These are phyloP conservation scores for Isatis tinctoria DNA, from an alignment of 345 rosid genomes.

Conservation along the genomic window DNA sequence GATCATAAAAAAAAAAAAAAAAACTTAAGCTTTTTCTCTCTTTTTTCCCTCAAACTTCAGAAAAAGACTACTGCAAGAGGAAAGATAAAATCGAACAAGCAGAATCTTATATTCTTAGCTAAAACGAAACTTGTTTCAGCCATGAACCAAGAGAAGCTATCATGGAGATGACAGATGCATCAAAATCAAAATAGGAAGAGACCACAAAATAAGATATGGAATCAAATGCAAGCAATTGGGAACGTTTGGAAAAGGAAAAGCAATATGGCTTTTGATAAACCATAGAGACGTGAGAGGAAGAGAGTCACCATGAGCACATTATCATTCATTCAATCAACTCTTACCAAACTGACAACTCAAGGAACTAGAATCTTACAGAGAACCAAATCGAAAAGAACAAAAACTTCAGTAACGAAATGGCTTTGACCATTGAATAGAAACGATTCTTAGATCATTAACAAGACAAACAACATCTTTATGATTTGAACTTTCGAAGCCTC, in stretches of 20 bases:
- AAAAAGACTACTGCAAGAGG: neutral
- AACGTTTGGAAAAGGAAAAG: neutral
- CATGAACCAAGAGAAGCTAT: conserved; percentile 5
- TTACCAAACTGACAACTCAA: neutral
- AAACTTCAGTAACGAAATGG: neutral
- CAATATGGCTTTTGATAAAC: conserved; percentile 25
- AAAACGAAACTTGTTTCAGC: conserved; percentile 13
- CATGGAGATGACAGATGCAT: conserved; percentile 18
- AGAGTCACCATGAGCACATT: conserved; percentile 21
- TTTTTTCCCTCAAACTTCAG: neutral
- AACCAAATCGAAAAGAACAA: neutral
- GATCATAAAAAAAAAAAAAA: neutral
- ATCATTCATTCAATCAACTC: neutral
- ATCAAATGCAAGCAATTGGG: conserved; percentile 26
- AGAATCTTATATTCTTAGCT: conserved; percentile 9
- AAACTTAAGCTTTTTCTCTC: neutral
- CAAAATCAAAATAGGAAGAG: conserved; percentile 14
- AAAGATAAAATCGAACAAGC: neutral
- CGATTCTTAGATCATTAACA: conserved; percentile 15
- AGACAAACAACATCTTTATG: conserved; percentile 6
- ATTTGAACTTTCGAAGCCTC: conserved; percentile 1
- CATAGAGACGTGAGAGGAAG: conserved; percentile 12
- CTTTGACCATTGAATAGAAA: neutral
- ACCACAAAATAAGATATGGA: conserved; percentile 28
- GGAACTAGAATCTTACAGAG: conserved; percentile 9